Evolutionary conservation across 1,284 basidiomycete genomes (phyloP), one percentile per base, ranked within the genome.

Genomic region (Trichosporon faecale): DNA sequence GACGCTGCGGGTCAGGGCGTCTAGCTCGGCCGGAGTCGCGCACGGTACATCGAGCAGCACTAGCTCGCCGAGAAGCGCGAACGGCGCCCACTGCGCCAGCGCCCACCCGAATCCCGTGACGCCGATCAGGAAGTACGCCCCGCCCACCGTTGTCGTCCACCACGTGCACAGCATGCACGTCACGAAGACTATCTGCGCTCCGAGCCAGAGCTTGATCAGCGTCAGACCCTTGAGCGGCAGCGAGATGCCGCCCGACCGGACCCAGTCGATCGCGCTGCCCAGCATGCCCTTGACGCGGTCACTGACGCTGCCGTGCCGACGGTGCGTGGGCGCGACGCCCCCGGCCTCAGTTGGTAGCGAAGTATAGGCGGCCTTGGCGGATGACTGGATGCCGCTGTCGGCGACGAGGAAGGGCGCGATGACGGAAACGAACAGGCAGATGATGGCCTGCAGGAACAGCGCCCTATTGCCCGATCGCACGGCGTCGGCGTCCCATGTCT

Each of bases 381-480:
- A 64, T 0, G 76, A 71, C 60, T 76, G 76, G 12, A 84, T 76
- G 8, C 83, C 83, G 6, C 80, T 82, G 35, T 79, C 77, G 1
- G 77, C 64, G 5, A 94, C 88, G 70, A 95, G 87, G 63, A 88
- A 86, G 0, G 95, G 95, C 12, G 94, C 82, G 27, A 90, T 75
- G 65, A 94, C 80, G 68, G 92, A 94, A 12, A 89, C 85, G 9
- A 85, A 74, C 12, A 98, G 86, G 2, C 91, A 87, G 11, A 95
- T 83, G 12, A 94, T 65, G 0, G 94, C 87, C 64, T 90, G 90
- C 76, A 88, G 89, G 78, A 97, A 90, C 66, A 97, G 85, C 0
- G 95, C 93, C 21, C 91, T 88, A 1, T 93, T 90, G 21, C 94
- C 95, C 1, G 91, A 86, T 3, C 94, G 89, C 0, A 91, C 93